A percentile compares a stretch with the other conserved stretches of the same genome.
Evolutionary conservation across 2,329 filamentous ascomycete genomes (phyloP).

Genomic region (Apiospora malaysiana): DNA sequence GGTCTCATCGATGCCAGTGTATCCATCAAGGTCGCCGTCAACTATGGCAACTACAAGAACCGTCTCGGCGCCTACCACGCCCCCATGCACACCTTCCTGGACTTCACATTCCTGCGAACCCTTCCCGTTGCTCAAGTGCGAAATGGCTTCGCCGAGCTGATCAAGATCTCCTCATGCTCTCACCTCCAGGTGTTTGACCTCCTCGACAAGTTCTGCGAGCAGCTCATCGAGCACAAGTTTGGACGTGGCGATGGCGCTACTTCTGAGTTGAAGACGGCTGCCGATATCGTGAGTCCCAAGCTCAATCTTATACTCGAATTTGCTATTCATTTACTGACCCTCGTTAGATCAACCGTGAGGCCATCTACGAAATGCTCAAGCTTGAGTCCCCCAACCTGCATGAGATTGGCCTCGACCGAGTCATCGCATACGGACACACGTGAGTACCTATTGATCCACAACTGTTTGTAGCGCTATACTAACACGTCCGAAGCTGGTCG

Average conservation of each 20-base stretch:
- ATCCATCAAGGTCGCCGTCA: conserved; percentile 79
- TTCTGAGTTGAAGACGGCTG: conserved; percentile 62
- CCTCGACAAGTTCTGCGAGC: conserved; percentile 72
- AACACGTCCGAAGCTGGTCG: conserved; percentile 59
- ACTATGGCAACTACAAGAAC: conserved; percentile 80
- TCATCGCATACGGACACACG: conserved; percentile 78
- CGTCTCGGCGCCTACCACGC: conserved; percentile 75
- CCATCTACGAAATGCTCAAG: conserved; percentile 75
- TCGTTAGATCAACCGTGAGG: conserved; percentile 66
- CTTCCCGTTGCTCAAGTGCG: conserved; percentile 71
- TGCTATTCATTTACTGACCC: not conserved
- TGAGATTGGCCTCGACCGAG: conserved; percentile 73
- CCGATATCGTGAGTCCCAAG: conserved; percentile 52
- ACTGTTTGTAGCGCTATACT: conserved; percentile 22
- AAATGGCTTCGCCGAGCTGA: conserved; percentile 76
- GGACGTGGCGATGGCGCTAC: conserved; percentile 64
- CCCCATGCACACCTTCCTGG: conserved; percentile 73
- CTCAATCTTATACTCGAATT: not conserved
- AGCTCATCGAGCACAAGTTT: conserved; percentile 69
- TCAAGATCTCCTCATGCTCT: conserved; percentile 77
- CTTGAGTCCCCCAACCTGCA: conserved; percentile 76
- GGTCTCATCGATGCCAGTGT: conserved; percentile 78
- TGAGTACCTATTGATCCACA: conserved; percentile 41
- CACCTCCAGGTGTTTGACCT: conserved; percentile 70
- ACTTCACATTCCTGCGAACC: conserved; percentile 74